These are phyloP conservation scores for Casaregolazyma suthepensis DNA, from an alignment of 1,139 yeast genomes.

Conservation along the genomic window DNA sequence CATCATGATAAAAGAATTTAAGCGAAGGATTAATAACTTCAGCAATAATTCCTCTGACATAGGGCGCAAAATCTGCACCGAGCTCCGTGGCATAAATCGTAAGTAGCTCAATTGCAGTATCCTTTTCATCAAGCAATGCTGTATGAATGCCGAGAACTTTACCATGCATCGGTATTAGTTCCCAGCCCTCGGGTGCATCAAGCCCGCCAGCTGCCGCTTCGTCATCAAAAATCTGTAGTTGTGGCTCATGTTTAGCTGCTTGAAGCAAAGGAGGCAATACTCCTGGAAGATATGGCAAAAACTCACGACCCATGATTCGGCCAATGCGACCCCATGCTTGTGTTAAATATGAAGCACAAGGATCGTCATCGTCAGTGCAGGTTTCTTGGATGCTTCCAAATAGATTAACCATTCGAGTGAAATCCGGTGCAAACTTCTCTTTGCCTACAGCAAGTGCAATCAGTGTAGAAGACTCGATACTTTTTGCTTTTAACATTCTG, in stretches of 20 bases:
- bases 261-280: slow-evolving; percentile 82
- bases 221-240: slow-evolving; percentile 75
- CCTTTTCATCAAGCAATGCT: slow-evolving; percentile 86
- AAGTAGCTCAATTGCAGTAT: slow-evolving; percentile 81
- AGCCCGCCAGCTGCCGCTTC: slow-evolving; percentile 82
- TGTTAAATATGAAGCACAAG: slow-evolving; percentile 77
- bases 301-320: slow-evolving; percentile 75
- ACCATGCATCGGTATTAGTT: slow-evolving; percentile 84
- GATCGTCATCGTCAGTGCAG: slow-evolving; percentile 56
- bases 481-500: slow-evolving; percentile 79
- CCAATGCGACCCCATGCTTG: slow-evolving; percentile 98
- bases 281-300: slow-evolving; percentile 78
- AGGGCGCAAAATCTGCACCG: slow-evolving; percentile 75
- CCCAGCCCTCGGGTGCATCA: slow-evolving; percentile 90
- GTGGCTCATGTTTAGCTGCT: slow-evolving; percentile 87
- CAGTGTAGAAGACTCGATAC: slow-evolving; percentile 91
- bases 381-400: slow-evolving; percentile 63
- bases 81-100: slow-evolving; percentile 83
- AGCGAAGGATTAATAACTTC: slow-evolving; percentile 85
- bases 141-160: slow-evolving; percentile 94
- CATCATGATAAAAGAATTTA: slow-evolving; percentile 88
- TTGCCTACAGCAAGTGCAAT: slow-evolving; percentile 97
- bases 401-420: slow-evolving; percentile 65
- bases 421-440: slow-evolving; percentile 75
- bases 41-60: slow-evolving; percentile 69